phyloP scores from a whole-genome alignment of 139 green algal species.

The Chlamydomonas sp. region DNA sequence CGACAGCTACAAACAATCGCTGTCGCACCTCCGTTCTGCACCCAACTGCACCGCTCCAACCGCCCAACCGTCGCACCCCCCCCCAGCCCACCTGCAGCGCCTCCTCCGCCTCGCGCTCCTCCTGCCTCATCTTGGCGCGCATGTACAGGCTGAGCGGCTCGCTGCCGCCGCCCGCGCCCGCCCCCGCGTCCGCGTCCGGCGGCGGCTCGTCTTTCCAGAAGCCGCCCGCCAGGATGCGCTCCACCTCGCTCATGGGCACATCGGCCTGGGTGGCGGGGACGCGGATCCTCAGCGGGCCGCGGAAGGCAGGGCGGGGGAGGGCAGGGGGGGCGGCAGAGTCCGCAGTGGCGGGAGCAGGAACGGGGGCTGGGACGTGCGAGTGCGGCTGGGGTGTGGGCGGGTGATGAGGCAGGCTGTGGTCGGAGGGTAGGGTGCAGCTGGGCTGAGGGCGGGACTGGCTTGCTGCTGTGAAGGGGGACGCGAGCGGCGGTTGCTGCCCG shows the following conservation, averaged over 20 bases:
- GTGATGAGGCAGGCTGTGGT: too few relatives aligned
- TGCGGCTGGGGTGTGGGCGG: too few relatives aligned
- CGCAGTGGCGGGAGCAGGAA: too few relatives aligned
- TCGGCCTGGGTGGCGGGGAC: slow-evolving; percentile 9
- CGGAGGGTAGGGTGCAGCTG: too few relatives aligned
- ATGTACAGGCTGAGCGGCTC: slow-evolving; percentile 34
- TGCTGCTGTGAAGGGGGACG: too few relatives aligned
- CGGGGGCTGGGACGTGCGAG: too few relatives aligned
- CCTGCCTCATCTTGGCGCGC: slow-evolving; percentile 30
- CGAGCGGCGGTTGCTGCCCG: too few relatives aligned
- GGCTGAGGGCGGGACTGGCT: too few relatives aligned
- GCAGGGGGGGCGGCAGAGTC: too few relatives aligned
- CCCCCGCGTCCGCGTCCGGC: background rate
- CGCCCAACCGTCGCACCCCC: background rate
- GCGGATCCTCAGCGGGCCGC: background rate
- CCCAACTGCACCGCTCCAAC: background rate
- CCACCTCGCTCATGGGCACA: slow-evolving; percentile 25
- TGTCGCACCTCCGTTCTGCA: background rate
- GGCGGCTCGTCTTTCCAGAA: background rate
- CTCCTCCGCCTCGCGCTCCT: slow-evolving; percentile 39
- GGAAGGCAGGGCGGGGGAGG: background rate
- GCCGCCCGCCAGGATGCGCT: slow-evolving; percentile 37
- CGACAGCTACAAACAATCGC: background rate
- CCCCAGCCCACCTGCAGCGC: slow-evolving; percentile 24
- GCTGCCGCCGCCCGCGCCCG: background rate